phyloP scores from a whole-genome alignment of 192 early-diverging fungal genomes.

The Physocladia obscura region DNA sequence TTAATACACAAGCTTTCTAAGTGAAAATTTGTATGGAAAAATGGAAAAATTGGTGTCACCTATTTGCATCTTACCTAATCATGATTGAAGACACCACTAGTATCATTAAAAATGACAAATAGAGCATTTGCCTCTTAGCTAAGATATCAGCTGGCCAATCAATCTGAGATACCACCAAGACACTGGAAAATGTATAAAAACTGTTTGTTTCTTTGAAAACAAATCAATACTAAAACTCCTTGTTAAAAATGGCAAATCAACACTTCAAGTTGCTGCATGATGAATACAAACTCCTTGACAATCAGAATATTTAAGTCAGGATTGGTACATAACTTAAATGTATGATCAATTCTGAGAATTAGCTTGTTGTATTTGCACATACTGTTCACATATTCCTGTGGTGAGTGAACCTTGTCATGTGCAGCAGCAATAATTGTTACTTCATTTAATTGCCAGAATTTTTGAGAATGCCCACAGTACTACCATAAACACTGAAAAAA shows the following conservation, averaged over 20 bases:
- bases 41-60: too few relatives aligned
- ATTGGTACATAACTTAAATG: slow-evolving; percentile 98
- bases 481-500: slow-evolving; percentile 75
- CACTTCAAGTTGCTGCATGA: slow-evolving; percentile 85
- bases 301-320: slow-evolving; percentile 94
- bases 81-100: too few relatives aligned
- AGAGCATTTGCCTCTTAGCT: too few relatives aligned
- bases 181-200: too few relatives aligned
- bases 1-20: too few relatives aligned
- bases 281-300: slow-evolving; percentile 89
- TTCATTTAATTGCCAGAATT: slow-evolving; percentile 81
- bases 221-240: too few relatives aligned
- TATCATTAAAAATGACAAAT: too few relatives aligned
- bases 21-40: too few relatives aligned
- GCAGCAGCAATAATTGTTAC: slow-evolving; percentile 94
- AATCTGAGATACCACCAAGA: too few relatives aligned
- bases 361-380: slow-evolving; percentile 96
- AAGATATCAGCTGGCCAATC: too few relatives aligned
- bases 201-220: too few relatives aligned
- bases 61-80: too few relatives aligned
- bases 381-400: slow-evolving; percentile 92
- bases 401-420: slow-evolving; percentile 88
- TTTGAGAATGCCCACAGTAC: slow-evolving; percentile 87
- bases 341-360: slow-evolving; percentile 99
- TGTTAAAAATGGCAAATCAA: slow-evolving; percentile 86